Evolutionary conservation across 768 basidiomycete genomes (phyloP), one percentile per base, ranked within the genome.

Genomic region (Crassisporium funariophilum): DNA sequence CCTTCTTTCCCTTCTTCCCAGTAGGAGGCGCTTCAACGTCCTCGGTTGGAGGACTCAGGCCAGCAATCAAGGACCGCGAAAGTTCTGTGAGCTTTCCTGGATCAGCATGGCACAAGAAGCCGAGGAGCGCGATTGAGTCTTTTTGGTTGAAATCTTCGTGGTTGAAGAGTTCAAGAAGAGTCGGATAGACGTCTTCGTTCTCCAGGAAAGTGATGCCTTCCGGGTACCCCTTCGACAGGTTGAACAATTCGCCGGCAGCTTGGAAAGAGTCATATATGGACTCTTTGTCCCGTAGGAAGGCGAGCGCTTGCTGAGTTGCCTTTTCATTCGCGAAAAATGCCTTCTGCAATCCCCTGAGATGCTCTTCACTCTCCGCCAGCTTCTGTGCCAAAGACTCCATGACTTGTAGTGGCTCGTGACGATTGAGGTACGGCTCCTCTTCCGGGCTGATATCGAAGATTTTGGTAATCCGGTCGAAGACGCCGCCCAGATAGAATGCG

Each of bases 1-100:
- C 53, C 27, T 59, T 57, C 43, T 55, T 53, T 34, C 40, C 49
- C 46, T 54, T 56, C 24, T 45, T 42, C 15, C 21, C 37, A n/a
- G n/a, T n/a, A n/a, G n/a, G n/a, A n/a, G n/a, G n/a, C n/a, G n/a
- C 9, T 3, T 41, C 2, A 33, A 20, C 29, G 11, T 37, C 16
- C 8, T 40, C 43, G 7, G 49, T 35, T 9, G 47, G 54, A 13
- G 43, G 22, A 15, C 25, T 40, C 11, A 49, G 35, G 11, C 40
- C 52, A 11, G 27, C 35, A 19, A 56, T 31, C n/a, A 47, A 41
- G 6, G 41, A 37, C 23, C 44, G 48, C 35, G 56, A 21, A 4
- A 52, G 20, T n/a, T 43, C 43, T 10, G 39, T 31, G 5, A 53
- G 16, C 20, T 44, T 41, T 2, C 27, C 53, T 8, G 20, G 29